Percentiles rank a stretch among this genome's conserved stretches.
phyloP scores from a whole-genome alignment of 441 rosid genomes.

The Omphalea diandra region DNA sequence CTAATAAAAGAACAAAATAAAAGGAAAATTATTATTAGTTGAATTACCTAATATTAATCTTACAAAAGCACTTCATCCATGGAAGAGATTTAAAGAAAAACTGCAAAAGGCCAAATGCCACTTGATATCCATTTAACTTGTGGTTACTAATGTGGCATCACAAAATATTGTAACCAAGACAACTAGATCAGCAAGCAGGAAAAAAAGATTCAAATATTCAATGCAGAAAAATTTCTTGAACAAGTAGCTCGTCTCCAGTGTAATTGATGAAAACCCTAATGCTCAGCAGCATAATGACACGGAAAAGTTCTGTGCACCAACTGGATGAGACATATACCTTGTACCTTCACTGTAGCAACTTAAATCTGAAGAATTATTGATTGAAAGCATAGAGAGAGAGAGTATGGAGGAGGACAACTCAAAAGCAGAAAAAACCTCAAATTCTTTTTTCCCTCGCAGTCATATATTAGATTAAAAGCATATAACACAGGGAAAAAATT shows the following conservation, averaged over 20 bases:
- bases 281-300: background rate
- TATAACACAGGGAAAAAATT: too few species aligned
- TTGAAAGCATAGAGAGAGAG: background rate
- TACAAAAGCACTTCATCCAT: constrained; percentile 5
- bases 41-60: constrained; percentile 6
- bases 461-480: too few species aligned
- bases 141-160: background rate
- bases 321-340: background rate
- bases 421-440: too few species aligned
- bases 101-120: background rate
- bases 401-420: background rate
- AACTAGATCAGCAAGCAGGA: constrained; percentile 6
- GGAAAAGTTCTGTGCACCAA: background rate
- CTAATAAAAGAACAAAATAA: constrained; percentile 40
- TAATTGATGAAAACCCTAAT: background rate
- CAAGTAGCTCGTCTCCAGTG: background rate
- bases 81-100: background rate
- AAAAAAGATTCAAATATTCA: background rate
- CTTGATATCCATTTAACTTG: constrained; percentile 2
- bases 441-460: too few species aligned
- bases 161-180: background rate
- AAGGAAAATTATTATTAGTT: constrained; percentile 19
- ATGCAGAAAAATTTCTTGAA: background rate
- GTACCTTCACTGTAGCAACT: background rate
- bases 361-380: background rate